phyloP scores from a whole-genome alignment of 306 rosid genomes.

The Dalbergia cultrata region DNA sequence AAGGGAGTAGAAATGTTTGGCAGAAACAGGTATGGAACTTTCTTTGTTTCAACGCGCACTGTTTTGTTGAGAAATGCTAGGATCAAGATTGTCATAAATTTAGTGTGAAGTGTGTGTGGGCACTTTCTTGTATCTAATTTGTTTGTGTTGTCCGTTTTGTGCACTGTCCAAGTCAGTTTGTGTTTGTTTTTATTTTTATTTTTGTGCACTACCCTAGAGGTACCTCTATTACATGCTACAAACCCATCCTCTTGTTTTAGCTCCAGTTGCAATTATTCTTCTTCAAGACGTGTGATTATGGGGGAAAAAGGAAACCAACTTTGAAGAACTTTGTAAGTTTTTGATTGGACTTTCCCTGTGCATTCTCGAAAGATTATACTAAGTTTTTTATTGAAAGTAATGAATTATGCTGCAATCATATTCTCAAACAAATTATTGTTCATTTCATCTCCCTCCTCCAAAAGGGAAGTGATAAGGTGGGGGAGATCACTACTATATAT shows the following conservation, averaged over 20 bases:
- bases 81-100: background rate
- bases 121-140: constrained; percentile 26
- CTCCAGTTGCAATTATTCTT: constrained; percentile 32
- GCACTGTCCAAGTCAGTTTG: constrained; percentile 6
- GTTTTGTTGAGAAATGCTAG: constrained; percentile 32
- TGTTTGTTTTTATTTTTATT: background rate
- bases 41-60: constrained; percentile 32
- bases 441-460: background rate
- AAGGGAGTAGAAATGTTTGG: constrained; percentile 98
- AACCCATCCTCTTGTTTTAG: constrained; percentile 38
- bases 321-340: background rate
- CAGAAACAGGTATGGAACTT: constrained; percentile 74
- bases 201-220: constrained; percentile 7
- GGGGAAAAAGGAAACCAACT: constrained; percentile 24
- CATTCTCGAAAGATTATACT: background rate
- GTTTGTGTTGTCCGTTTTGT: constrained; percentile 29
- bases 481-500: background rate
- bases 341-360: constrained; percentile 22
- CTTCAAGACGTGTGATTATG: constrained; percentile 36
- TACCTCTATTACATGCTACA: constrained; percentile 21
- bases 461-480: constrained; percentile 2
- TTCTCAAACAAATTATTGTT: background rate
- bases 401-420: background rate
- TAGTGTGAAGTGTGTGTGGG: constrained; percentile 31
- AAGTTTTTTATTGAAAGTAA: constrained; percentile 2